Base-by-base conservation (phyloP, 192 early-diverging fungal genomes). In the Pilaira anomala region DNA sequence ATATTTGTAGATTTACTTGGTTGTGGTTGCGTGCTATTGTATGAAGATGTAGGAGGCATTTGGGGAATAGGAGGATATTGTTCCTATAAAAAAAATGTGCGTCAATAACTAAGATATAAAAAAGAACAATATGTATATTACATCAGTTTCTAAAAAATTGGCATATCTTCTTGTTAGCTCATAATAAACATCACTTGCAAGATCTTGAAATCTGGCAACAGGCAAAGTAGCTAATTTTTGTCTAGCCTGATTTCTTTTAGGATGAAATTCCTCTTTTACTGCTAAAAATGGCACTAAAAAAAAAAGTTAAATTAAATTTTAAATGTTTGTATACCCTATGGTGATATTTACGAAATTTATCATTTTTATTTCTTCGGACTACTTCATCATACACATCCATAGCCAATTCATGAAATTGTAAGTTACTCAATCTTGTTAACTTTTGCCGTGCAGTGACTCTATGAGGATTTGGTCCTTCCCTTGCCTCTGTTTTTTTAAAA, bases 381-480 rank as follows among this genome's bases (percentile, higher is more conserved):
- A 98, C 80, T 72, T 98, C 96, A 76, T 98, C 96, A 75, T 89
- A 94, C 8, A 98, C 94, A 76, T 98, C 94, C 13, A 92, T 95
- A 24, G 88, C 81, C 16, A 98, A 83, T 71, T 97, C 96, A 68
- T 92, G 86, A 73, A 98, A 93, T 69, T 98, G 95, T 63, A 83
- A 81, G 53, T 87, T 83, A 29, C 82, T 77, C 25, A 96, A 78
- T 51, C 88, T 76, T n/a, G 81, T 81, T 19, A 98, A 76, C 73
- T 96, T 97, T 58, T 93, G 88, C 51, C 85, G 63, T 4, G 85
- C 85, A 22, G 76, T 63, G 7, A 75, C 74, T 57, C 85, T 69
- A 63, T 73, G 71, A 25, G 71, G 64, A 73, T 55, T 44, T 18
- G 56, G 52, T 25, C 71, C 71, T 52, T 66, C 60, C 4, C 26